These are phyloP conservation scores for Candida peoriensis DNA, from an alignment of 805 yeast species.

Conservation along the genomic window DNA sequence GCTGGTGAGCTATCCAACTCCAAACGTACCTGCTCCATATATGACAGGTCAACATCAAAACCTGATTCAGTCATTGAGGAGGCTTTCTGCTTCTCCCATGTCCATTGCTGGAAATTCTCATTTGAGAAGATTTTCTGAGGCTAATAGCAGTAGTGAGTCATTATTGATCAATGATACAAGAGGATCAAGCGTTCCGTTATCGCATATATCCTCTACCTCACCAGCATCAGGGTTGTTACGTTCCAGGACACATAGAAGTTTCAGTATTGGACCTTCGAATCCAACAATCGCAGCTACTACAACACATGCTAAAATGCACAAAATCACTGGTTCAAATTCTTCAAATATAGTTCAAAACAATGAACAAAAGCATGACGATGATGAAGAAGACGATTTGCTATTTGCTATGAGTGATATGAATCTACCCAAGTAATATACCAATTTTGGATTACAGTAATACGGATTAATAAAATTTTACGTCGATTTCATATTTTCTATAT, in stretches of 20 bases:
- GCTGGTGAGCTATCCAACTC: no score
- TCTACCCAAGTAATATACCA: slow-evolving; percentile 26
- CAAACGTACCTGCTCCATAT: no score
- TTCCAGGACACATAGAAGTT: slow-evolving; percentile 8
- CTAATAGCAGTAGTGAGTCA: slow-evolving; percentile 21
- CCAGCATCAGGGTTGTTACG: slow-evolving; percentile 16
- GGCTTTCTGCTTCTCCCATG: slow-evolving; percentile 29
- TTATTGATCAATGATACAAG: slow-evolving; percentile 7
- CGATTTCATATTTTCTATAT: no score
- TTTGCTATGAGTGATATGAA: slow-evolving; percentile 77
- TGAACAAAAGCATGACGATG: slow-evolving; percentile 31
- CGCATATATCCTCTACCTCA: slow-evolving; percentile 16
- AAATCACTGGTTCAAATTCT: slow-evolving; percentile 8
- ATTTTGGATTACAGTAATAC: no score
- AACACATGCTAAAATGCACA: slow-evolving; percentile 27
- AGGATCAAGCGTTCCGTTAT: slow-evolving; percentile 8
- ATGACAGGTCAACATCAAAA: no score
- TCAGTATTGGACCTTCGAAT: slow-evolving; percentile 25
- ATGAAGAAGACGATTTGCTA: slow-evolving; percentile 61
- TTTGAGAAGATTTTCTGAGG: slow-evolving; percentile 26
- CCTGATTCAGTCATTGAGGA: slow-evolving; percentile 7
- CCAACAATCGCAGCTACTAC: slow-evolving; percentile 28
- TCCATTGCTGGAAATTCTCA: slow-evolving; percentile 26
- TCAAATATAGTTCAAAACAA: slow-evolving; percentile 11
- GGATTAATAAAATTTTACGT: no score